phyloP scores from a whole-genome alignment of 164 flowering plant species.

The Dillenia turbinata region DNA sequence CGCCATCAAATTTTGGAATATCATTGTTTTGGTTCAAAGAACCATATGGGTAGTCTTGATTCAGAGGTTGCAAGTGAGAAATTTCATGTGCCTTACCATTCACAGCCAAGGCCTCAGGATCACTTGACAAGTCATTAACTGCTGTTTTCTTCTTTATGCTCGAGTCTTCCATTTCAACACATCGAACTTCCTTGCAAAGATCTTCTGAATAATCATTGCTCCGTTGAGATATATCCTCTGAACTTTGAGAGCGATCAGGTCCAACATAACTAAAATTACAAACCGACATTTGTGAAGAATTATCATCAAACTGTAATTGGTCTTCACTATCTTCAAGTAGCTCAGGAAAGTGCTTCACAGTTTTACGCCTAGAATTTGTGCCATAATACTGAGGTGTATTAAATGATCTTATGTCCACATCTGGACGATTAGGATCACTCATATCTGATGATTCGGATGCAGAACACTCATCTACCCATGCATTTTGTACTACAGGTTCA shows the following conservation, averaged over 20 bases:
- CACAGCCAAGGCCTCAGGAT: slow-evolving; percentile 18
- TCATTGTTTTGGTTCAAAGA: slow-evolving; percentile 30
- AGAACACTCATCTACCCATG: slow-evolving; percentile 33
- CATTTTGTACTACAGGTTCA: slow-evolving; percentile 13
- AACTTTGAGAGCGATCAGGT: slow-evolving; percentile 36
- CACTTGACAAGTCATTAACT: slow-evolving; percentile 3
- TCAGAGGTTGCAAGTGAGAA: slow-evolving; percentile 6
- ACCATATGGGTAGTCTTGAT: slow-evolving; percentile 15
- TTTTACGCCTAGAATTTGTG: slow-evolving; percentile 10
- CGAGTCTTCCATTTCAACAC: slow-evolving; percentile 45
- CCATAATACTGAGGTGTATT: slow-evolving; percentile 17
- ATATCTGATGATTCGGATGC: slow-evolving; percentile 30
- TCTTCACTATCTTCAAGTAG: slow-evolving; percentile 33
- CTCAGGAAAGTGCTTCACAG: slow-evolving; percentile 10
- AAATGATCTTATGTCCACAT: slow-evolving; percentile 21
- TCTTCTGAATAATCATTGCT: slow-evolving; percentile 33
- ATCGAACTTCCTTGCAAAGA: slow-evolving; percentile 64
- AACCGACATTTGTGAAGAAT: slow-evolving; percentile 19
- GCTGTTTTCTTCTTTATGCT: slow-evolving; percentile 14
- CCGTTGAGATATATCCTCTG: slow-evolving; percentile 30
- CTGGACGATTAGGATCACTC: slow-evolving; percentile 20
- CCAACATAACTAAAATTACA: slow-evolving; percentile 32
- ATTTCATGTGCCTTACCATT: slow-evolving; percentile 19
- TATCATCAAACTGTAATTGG: slow-evolving; percentile 32
- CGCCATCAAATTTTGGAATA: slow-evolving; percentile 34